phyloP scores from a whole-genome alignment of 805 yeast genomes.

The Yamadazyma kitorensis region DNA sequence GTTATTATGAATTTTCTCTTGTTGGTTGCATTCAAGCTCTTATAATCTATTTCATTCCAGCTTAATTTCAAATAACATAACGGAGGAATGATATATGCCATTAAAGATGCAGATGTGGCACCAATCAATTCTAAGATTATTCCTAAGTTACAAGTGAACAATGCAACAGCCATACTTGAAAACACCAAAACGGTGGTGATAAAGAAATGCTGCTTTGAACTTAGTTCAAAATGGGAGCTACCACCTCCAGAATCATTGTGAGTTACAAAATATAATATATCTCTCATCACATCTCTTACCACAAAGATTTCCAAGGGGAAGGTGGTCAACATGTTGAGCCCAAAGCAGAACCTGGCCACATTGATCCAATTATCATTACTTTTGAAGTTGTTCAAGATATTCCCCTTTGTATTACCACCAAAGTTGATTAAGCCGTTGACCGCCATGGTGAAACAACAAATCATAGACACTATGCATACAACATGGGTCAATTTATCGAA shows the following conservation, averaged over 20 bases:
- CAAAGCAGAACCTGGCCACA: slow-evolving; percentile 86
- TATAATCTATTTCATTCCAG: slow-evolving; percentile 36
- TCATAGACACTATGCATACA: slow-evolving; percentile 77
- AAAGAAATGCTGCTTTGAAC: slow-evolving; percentile 51
- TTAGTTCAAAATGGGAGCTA: slow-evolving; percentile 38
- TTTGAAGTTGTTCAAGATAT: slow-evolving; percentile 83
- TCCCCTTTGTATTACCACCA: slow-evolving; percentile 79
- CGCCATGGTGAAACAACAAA: slow-evolving; percentile 76
- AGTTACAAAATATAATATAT: slow-evolving; percentile 39
- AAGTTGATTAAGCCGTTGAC: slow-evolving; percentile 74
- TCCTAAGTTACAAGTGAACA: slow-evolving; percentile 84
- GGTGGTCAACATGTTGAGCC: slow-evolving; percentile 88
- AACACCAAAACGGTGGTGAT: slow-evolving; percentile 67
- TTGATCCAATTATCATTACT: slow-evolving; percentile 71
- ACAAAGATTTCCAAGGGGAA: slow-evolving; percentile 90
- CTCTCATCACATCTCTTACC: slow-evolving; percentile 80
- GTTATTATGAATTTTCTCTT: slow-evolving; percentile 25
- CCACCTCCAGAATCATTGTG: slow-evolving; percentile 17
- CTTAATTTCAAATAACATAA: slow-evolving; percentile 72
- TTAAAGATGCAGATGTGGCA: slow-evolving; percentile 85
- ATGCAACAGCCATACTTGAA: slow-evolving; percentile 69
- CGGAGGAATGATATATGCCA: slow-evolving; percentile 93
- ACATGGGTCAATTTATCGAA: slow-evolving; percentile 79
- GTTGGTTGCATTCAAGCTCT: slow-evolving; percentile 16
- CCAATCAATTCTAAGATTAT: slow-evolving; percentile 88